phyloP scores from a whole-genome alignment of 192 early-diverging fungal genomes.

The Coemansia reversa region DNA sequence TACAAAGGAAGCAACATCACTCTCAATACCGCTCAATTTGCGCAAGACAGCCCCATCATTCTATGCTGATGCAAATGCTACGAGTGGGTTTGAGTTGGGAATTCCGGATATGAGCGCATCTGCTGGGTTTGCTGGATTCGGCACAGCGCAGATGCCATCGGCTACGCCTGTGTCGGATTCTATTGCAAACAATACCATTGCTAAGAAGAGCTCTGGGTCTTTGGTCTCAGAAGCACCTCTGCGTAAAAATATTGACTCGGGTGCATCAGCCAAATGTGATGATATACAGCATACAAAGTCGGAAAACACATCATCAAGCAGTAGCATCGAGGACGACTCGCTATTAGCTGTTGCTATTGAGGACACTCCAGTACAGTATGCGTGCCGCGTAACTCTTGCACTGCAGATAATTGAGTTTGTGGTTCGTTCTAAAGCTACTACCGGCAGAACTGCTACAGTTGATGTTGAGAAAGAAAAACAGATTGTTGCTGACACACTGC shows the following conservation, averaged over 20 bases:
- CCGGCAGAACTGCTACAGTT: background rate
- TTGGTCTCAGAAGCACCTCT: conserved; percentile 14
- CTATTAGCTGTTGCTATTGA: conserved; percentile 45
- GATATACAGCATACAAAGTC: too few relatives aligned
- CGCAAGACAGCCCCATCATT: background rate
- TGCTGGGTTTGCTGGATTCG: conserved; percentile 29
- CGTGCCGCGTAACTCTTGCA: conserved; percentile 49
- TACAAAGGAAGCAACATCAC: conserved; percentile 17
- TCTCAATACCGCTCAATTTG: background rate
- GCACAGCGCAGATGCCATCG: background rate
- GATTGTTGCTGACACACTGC: conserved; percentile 30
- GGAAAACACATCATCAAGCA: background rate
- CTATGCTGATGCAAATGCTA: background rate
- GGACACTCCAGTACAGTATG: conserved; percentile 53
- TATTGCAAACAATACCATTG: conserved; percentile 27
- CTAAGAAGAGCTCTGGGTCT: conserved; percentile 40
- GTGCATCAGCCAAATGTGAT: too few relatives aligned
- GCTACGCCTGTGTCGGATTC: conserved; percentile 9
- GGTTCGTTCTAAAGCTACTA: background rate
- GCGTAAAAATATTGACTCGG: too few relatives aligned
- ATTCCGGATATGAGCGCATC: conserved; percentile 34
- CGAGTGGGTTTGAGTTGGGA: conserved; percentile 12
- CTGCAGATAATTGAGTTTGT: conserved; percentile 50
- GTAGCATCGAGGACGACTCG: conserved; percentile 7
- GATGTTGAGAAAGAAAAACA: conserved; percentile 31